Percentiles rank a stretch among this genome's conserved stretches.
Conservation (phyloP, 768 basidiomycete genomes). For the Hypsizygus marmoreus region DNA sequence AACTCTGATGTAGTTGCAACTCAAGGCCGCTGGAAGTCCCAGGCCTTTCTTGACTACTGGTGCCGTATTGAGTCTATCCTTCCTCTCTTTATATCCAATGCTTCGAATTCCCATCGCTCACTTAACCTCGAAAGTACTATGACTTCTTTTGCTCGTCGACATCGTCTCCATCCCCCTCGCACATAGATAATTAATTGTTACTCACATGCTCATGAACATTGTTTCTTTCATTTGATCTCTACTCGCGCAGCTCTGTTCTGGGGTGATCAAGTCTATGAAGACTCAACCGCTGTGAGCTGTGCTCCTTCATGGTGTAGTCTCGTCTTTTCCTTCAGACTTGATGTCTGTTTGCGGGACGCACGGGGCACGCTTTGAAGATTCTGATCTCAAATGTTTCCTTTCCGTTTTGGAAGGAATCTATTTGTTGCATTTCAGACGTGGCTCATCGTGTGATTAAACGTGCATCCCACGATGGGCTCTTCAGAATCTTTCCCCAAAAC, state of each 20-base stretch:
- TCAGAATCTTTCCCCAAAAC: not conserved
- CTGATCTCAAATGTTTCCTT: not conserved
- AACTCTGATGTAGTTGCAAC: not conserved
- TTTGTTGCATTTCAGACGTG: not conserved
- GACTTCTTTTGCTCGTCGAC: not conserved
- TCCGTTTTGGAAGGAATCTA: not conserved
- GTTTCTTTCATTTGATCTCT: not conserved
- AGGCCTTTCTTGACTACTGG: not conserved
- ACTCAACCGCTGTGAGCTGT: constrained; percentile 3
- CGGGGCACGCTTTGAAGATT: not conserved
- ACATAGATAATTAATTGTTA: not conserved
- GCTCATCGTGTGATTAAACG: not conserved
- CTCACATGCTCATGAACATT: not conserved
- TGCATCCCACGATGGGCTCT: not conserved
- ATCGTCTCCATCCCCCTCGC: not conserved
- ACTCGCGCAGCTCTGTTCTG: constrained; percentile 4
- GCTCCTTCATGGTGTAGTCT: not conserved
- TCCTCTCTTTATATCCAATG: not conserved
- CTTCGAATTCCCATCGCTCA: not conserved
- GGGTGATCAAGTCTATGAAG: constrained; percentile 1
- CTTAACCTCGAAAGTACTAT: not conserved
- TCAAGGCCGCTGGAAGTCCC: not conserved
- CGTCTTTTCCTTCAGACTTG: not conserved
- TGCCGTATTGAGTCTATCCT: not conserved
- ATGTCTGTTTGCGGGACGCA: not conserved